phyloP scores from a whole-genome alignment of 176 grass and related monocot genomes.

The Bromus sterilis region DNA sequence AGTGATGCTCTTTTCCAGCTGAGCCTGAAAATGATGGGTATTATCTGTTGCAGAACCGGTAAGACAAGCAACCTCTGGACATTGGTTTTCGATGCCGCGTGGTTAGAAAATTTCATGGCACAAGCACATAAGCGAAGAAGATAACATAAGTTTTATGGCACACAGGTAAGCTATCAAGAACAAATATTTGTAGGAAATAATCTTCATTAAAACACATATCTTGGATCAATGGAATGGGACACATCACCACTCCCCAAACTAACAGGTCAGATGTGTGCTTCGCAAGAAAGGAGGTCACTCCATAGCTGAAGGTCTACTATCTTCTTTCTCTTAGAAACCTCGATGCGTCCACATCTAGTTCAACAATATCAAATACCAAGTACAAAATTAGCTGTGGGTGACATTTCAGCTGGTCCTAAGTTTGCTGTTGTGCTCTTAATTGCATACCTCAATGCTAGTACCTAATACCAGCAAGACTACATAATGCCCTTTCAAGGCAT shows the following conservation, averaged over 20 bases:
- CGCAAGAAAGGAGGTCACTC: neutral
- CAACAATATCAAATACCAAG: neutral
- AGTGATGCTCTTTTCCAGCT: neutral
- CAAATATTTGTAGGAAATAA: neutral
- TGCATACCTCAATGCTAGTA: neutral
- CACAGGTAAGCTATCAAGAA: constrained; percentile 1
- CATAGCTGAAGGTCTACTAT: neutral
- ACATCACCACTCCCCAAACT: constrained; percentile 16
- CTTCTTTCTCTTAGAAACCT: neutral
- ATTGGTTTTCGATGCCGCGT: constrained; percentile 14
- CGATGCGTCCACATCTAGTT: constrained; percentile 5
- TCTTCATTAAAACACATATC: neutral
- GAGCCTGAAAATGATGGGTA: constrained; percentile 17
- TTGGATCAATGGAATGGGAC: constrained; percentile 16
- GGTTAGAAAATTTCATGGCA: constrained; percentile 3
- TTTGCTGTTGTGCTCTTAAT: neutral
- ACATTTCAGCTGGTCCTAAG: constrained; percentile 10
- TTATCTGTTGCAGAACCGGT: neutral
- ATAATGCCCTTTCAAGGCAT: neutral
- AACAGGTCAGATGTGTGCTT: constrained; percentile 14
- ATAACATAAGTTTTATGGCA: neutral
- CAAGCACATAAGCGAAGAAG: neutral
- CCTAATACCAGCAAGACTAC: neutral
- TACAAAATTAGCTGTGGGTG: neutral
- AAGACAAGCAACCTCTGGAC: neutral